These are phyloP conservation scores for Pleurozium schreberi DNA, from an alignment of 225 moss, liverwort and hornwort species.

Conservation along the genomic window DNA sequence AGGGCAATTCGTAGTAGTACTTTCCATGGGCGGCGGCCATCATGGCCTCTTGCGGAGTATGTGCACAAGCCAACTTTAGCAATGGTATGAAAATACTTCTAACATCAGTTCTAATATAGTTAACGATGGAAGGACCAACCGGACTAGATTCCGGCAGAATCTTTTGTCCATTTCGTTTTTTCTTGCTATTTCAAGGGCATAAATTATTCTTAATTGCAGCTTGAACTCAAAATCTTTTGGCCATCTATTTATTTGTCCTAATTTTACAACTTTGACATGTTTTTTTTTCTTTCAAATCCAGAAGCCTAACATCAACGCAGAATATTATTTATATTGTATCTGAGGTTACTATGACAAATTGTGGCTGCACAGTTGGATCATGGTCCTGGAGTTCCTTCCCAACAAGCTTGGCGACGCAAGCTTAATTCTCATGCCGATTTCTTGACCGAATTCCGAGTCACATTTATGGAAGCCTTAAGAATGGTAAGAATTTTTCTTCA, in stretches of 20 bases:
- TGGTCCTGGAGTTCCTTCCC: conserved; percentile 74
- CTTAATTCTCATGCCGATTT: conserved; percentile 66
- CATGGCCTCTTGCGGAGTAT: conserved; percentile 93
- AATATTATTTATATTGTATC: not conserved
- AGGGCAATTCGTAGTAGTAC: conserved; percentile 31
- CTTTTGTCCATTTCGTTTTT: not conserved
- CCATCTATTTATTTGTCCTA: not conserved
- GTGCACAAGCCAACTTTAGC: conserved; percentile 84
- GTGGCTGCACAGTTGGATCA: conserved; percentile 58
- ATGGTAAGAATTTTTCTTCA: conserved; percentile 36
- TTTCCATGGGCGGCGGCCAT: conserved; percentile 77
- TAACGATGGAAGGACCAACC: not conserved
- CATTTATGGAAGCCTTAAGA: conserved; percentile 77
- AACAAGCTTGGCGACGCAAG: conserved; percentile 92
- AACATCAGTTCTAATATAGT: not conserved
- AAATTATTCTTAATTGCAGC: not conserved
- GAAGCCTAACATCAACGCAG: not conserved
- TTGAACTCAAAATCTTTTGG: not conserved
- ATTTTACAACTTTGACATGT: not conserved
- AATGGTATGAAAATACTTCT: conserved; percentile 39
- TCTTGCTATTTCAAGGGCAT: not conserved
- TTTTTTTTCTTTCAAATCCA: not conserved
- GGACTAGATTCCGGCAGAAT: not conserved
- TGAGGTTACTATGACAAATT: not conserved
- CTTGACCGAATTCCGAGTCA: conserved; percentile 89